Base-by-base conservation (phyloP, 768 basidiomycete species). In the Suillus paluster region DNA sequence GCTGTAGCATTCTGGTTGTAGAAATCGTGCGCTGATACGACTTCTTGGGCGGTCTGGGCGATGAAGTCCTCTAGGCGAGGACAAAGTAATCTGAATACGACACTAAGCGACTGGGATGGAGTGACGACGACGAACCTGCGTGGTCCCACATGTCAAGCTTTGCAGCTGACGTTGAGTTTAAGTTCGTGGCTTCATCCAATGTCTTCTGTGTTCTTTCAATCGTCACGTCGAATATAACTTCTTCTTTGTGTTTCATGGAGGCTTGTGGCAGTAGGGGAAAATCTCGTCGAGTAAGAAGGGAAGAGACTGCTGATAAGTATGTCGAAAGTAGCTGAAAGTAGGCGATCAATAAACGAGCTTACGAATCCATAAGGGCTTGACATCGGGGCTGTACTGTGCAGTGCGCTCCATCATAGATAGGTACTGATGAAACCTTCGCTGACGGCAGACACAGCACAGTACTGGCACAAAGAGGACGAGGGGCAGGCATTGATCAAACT, bases 1-100 rank as follows among this genome's bases (percentile, higher is more conserved):
- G 38, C 36, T 21, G 49, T 21, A 3, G 39, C n/a, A 48, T 63
- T 60, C 17, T 48, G 36, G 30, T 48, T 60, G 19, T 56, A 60
- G 19, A 60, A 56, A 23, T 38, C 15, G 9, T 38, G 1, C 15
- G 0, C 53, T 23, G 36, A 54, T 54, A 0, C 53, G 9, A 17
- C 15, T 19, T 23, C 23, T 25, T 54, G 53, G 23, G 1, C 1
- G 15, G 9, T 38, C 53, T 38, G 36, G 34, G 23, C 2, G 10
- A 54, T 3, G 4, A 0, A 23, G 6, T 34, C n/a, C 8, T 19
- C 53, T 54, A 25, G 5, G 11, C 8, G 34, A 36, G 9, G 21
- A 5, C 14, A 54, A 17, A 9, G 5, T 17, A 38, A 23, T 38
- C 9, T 11, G 7, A 38, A 38, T 38, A 38, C 23, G 14, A 23